phyloP scores from a whole-genome alignment of 768 basidiomycete species.

The Pisolithus tinctorius region DNA sequence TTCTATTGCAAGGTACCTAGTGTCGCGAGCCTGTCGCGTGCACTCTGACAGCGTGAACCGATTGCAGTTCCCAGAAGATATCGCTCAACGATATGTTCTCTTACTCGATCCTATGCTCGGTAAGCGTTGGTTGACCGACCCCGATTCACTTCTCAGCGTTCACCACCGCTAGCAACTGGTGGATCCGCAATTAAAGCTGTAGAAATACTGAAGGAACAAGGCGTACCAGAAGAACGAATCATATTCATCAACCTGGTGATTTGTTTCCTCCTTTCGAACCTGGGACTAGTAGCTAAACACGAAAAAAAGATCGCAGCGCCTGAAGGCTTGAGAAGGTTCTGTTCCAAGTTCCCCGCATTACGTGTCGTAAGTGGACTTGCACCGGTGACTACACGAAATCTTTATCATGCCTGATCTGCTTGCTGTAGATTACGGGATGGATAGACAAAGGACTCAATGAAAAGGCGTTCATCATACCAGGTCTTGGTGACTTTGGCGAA shows the following conservation, averaged over 20 bases:
- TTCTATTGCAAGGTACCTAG: constrained; percentile 75
- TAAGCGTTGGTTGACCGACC: constrained; percentile 27
- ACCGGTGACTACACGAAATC: neutral
- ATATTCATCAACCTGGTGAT: constrained; percentile 89
- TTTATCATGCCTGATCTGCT: constrained; percentile 1
- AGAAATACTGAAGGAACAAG: constrained; percentile 86
- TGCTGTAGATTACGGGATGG: constrained; percentile 81
- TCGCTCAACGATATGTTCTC: constrained; percentile 84
- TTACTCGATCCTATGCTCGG: constrained; percentile 98
- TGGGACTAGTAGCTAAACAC: neutral
- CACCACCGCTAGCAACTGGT: constrained; percentile 61
- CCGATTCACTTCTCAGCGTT: neutral
- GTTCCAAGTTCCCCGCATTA: constrained; percentile 62
- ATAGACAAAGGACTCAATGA: constrained; percentile 91
- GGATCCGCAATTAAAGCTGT: constrained; percentile 98
- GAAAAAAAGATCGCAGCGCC: constrained; percentile 74
- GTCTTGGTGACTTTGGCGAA: constrained; percentile 97
- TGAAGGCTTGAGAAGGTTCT: constrained; percentile 81
- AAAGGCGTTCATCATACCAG: constrained; percentile 86
- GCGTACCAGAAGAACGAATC: constrained; percentile 91
- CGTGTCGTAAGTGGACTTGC: constrained; percentile 55
- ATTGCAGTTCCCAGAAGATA: constrained; percentile 83
- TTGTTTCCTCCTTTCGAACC: neutral
- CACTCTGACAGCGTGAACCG: neutral
- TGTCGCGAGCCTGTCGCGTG: neutral